Percentiles rank a stretch among this genome's conserved stretches.
phyloP scores from a whole-genome alignment of 2,329 filamentous ascomycete genomes.

The Chrysoporthe deuterocubensis region DNA sequence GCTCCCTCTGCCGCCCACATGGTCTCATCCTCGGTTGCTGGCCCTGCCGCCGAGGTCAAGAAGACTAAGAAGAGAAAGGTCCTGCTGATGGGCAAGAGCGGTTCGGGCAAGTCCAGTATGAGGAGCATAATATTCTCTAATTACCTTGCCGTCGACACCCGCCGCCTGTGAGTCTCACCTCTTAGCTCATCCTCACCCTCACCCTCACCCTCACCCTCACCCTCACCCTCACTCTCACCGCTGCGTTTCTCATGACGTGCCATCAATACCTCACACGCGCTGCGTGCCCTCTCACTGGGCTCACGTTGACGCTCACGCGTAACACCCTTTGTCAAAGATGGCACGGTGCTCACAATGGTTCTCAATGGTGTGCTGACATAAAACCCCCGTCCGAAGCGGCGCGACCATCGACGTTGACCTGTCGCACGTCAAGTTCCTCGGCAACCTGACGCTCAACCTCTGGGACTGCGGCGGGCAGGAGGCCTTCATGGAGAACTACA shows the following conservation, averaged over 20 bases:
- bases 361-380: constrained; percentile 18
- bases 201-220: background rate
- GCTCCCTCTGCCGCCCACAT: constrained; percentile 38
- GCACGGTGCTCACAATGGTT: too few relatives aligned
- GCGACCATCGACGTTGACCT: constrained; percentile 98
- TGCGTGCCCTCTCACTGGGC: background rate
- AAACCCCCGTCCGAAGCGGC: constrained; percentile 53
- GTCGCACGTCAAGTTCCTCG: constrained; percentile 98
- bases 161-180: constrained; percentile 64
- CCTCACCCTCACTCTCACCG: background rate
- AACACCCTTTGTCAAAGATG: too few relatives aligned
- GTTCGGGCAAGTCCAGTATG: constrained; percentile 98
- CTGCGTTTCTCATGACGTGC: too few relatives aligned
- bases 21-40: constrained; percentile 31
- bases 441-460: constrained; percentile 93
- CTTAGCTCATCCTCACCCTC: constrained; percentile 2
- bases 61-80: constrained; percentile 87
- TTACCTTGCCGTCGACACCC: constrained; percentile 95
- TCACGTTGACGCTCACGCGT: background rate
- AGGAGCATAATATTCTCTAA: constrained; percentile 98
- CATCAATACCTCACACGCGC: too few relatives aligned
- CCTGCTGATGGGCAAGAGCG: constrained; percentile 90
- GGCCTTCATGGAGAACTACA: constrained; percentile 98
- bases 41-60: constrained; percentile 53
- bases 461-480: constrained; percentile 99